phyloP scores from a whole-genome alignment of 495 filamentous ascomycete species.

The Talaromyces ruber region DNA sequence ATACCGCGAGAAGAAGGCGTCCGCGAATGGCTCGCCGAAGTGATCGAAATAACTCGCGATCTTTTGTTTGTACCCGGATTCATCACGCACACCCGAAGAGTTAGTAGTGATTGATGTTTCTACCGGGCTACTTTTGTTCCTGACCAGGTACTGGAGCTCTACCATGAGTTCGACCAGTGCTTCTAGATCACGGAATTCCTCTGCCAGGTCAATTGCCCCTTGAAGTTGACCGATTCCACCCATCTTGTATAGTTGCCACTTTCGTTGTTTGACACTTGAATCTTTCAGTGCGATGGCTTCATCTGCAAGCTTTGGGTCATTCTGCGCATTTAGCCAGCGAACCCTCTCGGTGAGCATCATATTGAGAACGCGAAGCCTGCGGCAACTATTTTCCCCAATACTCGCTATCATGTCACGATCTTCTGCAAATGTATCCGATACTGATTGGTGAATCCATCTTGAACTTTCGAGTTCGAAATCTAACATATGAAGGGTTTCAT shows the following conservation, averaged over 20 bases:
- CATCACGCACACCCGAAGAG: slow-evolving; percentile 5
- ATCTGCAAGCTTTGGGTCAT: slow-evolving; percentile 33
- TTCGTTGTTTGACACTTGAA: slow-evolving; percentile 44
- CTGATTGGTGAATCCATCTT: slow-evolving; percentile 29
- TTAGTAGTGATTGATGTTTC: not conserved
- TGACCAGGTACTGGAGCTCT: slow-evolving; percentile 34
- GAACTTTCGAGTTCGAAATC: slow-evolving; percentile 36
- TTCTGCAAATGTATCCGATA: slow-evolving; percentile 13
- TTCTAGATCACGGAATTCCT: slow-evolving; percentile 60
- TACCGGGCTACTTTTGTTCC: not conserved
- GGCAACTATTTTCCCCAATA: slow-evolving; percentile 43
- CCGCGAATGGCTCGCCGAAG: slow-evolving; percentile 70
- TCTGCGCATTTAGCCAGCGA: slow-evolving; percentile 48
- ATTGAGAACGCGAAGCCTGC: slow-evolving; percentile 49
- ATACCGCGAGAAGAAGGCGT: slow-evolving; percentile 67
- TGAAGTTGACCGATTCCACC: slow-evolving; percentile 60
- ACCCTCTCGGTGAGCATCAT: slow-evolving; percentile 53
- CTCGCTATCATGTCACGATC: slow-evolving; percentile 30
- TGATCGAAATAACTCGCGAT: slow-evolving; percentile 58
- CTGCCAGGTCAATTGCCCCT: slow-evolving; percentile 62
- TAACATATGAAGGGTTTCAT: slow-evolving; percentile 41
- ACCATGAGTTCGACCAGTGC: slow-evolving; percentile 58
- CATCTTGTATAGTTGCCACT: slow-evolving; percentile 50
- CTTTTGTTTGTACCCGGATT: slow-evolving; percentile 25
- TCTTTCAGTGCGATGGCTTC: slow-evolving; percentile 39